phyloP scores from a whole-genome alignment of 768 basidiomycete genomes.

The button mushroom (Agaricus bisporus) region DNA sequence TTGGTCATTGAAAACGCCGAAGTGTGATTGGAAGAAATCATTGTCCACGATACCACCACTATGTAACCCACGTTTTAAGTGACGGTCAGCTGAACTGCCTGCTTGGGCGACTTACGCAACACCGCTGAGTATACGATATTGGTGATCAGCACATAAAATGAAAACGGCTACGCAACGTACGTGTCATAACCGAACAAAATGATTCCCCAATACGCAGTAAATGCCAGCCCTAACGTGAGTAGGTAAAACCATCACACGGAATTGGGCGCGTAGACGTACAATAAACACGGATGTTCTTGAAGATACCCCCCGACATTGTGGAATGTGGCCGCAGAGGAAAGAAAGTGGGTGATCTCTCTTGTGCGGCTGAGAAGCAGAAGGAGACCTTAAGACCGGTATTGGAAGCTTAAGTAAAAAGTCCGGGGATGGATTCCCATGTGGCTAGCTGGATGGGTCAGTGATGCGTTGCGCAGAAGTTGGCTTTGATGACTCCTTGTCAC shows the following conservation, averaged over 20 bases:
- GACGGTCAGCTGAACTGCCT: background rate
- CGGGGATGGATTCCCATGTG: too few species aligned
- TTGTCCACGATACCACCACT: conserved; percentile 71
- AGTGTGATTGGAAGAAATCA: conserved; percentile 53
- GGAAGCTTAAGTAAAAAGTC: too few species aligned
- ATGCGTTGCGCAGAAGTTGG: too few species aligned
- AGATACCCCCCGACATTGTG: background rate
- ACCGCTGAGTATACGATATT: conserved; percentile 16
- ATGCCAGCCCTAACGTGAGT: conserved; percentile 51
- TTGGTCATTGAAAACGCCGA: conserved; percentile 45
- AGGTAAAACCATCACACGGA: background rate
- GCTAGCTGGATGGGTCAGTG: too few species aligned
- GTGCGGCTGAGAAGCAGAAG: too few species aligned
- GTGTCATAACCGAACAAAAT: conserved; percentile 81
- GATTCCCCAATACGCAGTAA: conserved; percentile 73
- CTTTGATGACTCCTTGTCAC: too few species aligned
- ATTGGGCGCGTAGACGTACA: conserved; percentile 31
- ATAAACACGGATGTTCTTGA: conserved; percentile 57
- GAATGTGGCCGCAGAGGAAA: too few species aligned
- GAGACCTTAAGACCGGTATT: too few species aligned
- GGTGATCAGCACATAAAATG: background rate
- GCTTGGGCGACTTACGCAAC: conserved; percentile 15
- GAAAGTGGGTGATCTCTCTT: too few species aligned
- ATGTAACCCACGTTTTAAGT: conserved; percentile 3
- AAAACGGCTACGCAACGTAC: conserved; percentile 28